These are phyloP conservation scores for Pelargonium nanum DNA, from an alignment of 345 rosid species.

Conservation along the genomic window DNA sequence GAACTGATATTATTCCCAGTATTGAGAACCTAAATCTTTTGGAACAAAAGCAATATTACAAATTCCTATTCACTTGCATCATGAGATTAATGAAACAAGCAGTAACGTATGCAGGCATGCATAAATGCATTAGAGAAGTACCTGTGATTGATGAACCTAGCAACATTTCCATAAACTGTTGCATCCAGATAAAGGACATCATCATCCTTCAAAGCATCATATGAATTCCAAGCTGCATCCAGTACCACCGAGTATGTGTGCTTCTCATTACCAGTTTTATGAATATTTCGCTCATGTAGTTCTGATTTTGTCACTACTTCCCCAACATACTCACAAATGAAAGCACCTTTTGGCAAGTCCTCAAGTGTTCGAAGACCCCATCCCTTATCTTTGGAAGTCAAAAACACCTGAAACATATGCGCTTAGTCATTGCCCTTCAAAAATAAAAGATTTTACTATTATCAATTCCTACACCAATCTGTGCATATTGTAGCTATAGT, in stretches of 20 bases:
- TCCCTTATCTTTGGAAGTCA: constrained; percentile 55
- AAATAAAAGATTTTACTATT: background rate
- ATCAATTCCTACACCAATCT: no score
- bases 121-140: constrained; percentile 9
- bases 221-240: constrained; percentile 79
- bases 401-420: constrained; percentile 40
- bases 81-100: no score
- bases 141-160: constrained; percentile 92
- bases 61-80: no score
- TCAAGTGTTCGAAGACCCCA: constrained; percentile 76
- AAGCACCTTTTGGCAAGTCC: constrained; percentile 64
- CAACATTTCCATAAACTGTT: constrained; percentile 60
- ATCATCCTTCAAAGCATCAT: constrained; percentile 33
- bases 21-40: no score
- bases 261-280: constrained; percentile 20
- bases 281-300: constrained; percentile 35
- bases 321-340: constrained; percentile 77
- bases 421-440: background rate
- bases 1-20: no score
- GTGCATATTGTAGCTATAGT: no score
- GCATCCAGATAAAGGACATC: constrained; percentile 79
- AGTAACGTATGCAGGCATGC: no score
- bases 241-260: constrained; percentile 48
- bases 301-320: constrained; percentile 73
- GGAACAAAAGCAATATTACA: no score